Percentiles rank a stretch among this genome's conserved stretches.
Evolutionary conservation across 352 stramenopile species (phyloP).

Genomic region (Globisporangium mamillatum): DNA sequence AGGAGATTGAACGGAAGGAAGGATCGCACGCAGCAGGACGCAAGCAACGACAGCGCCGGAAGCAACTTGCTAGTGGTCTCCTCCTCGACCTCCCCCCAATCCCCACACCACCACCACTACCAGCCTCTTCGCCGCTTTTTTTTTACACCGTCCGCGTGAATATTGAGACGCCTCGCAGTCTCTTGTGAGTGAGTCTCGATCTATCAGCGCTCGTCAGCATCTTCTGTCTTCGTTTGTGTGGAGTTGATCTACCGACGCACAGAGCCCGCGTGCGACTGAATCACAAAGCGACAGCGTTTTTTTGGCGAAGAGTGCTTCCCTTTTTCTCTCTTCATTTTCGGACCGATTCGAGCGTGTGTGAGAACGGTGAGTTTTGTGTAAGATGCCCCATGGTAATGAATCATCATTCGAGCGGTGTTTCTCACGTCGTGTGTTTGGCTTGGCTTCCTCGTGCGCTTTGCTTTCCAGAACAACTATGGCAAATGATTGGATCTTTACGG

Average conservation of each 20-base stretch:
- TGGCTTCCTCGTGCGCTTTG: background rate
- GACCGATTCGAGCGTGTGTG: background rate
- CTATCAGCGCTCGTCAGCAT: background rate
- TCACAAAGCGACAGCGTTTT: slow-evolving; percentile 2
- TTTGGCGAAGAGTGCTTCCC: slow-evolving; percentile 2
- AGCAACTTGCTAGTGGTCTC: background rate
- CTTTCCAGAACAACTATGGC: slow-evolving; percentile 24
- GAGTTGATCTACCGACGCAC: background rate
- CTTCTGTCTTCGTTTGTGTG: background rate
- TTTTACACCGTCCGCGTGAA: slow-evolving; percentile 8
- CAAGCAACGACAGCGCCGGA: background rate
- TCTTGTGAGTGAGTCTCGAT: slow-evolving; percentile 3
- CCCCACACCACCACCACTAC: background rate
- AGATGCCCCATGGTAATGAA: background rate
- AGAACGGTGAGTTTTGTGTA: slow-evolving; percentile 6
- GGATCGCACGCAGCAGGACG: background rate
- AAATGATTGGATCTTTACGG: slow-evolving; percentile 80
- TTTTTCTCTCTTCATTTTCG: slow-evolving; percentile 2
- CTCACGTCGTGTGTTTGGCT: background rate
- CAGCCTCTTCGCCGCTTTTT: slow-evolving; percentile 9
- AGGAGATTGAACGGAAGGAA: background rate
- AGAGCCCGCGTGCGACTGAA: background rate
- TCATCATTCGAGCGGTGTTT: background rate
- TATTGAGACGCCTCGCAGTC: background rate
- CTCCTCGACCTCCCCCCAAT: background rate